Evolutionary conservation across 2,329 filamentous ascomycete species (phyloP), one percentile per base, ranked within the genome.

Genomic region (Fonsecaea pedrosoi): DNA sequence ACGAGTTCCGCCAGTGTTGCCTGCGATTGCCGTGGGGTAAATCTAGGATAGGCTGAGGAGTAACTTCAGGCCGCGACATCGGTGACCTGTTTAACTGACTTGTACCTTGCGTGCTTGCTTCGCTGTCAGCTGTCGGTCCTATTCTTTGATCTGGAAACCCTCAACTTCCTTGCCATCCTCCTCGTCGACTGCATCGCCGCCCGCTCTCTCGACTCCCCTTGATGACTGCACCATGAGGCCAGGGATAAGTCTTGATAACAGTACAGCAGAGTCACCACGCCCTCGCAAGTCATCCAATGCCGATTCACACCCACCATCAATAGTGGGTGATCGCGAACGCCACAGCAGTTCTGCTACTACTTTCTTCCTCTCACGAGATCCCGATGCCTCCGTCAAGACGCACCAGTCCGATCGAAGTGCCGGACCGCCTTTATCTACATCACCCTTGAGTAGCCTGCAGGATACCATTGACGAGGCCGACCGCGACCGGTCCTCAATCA

Each of bases 301-400:
- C 63, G 78, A 81, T 64, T 75, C 76, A 73, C 75, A 81, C 65
- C 75, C 76, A 73, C 75, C 76, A 71, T 75, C 73, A n/a, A 15
- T 69, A 40, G 54, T 58, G 9, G 45, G 64, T 54, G 68, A 70
- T 13, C 70, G 64, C 50, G 68, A 70, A 13, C 70, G 68, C 42
- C 56, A 55, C 45, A 66, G 57, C 71, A 72, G 75, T 64, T 78
- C 78, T 67, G 85, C 85, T 50, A 84, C 84, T 59, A 85, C 84
- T 60, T 89, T 88, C 80, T 88, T 89, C 75, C 78, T 89, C 68
- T 80, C 83, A 68, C 85, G 83, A 70, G 84, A 83, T 72, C 78
- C 81, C 65, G 82, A 84, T 60, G 76, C 84, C 34, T 61, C 64
- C 18, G 65, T 21, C 48, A 42, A 56, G 25, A 37, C 45, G 37